phyloP scores from a whole-genome alignment of 2,329 filamentous ascomycete genomes.

The Thelonectria rubi region DNA sequence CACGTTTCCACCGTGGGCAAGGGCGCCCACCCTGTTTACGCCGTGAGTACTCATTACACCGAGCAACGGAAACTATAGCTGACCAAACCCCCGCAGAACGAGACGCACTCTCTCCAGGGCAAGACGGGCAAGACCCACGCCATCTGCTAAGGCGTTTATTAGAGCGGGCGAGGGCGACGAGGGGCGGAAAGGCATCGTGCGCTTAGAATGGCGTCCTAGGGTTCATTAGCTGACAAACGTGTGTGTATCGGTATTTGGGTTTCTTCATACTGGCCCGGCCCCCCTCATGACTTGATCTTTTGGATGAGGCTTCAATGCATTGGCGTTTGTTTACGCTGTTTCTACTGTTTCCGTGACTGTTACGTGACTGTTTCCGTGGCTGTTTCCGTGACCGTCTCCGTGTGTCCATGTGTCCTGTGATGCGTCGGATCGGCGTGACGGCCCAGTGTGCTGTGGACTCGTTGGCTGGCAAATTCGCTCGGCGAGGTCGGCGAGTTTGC shows the following conservation, averaged over 20 bases:
- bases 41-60: conserved; percentile 48
- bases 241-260: conserved; percentile 14
- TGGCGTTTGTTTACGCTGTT: conserved; percentile 3
- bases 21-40: conserved; percentile 57
- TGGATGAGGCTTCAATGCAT: conserved; percentile 23
- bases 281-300: conserved; percentile 28
- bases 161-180: conserved; percentile 6
- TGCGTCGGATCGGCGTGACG: too few species aligned
- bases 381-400: too few species aligned
- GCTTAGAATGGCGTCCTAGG: conserved; percentile 35
- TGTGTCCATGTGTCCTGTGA: too few species aligned
- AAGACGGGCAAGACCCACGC: conserved; percentile 92
- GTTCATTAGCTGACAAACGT: conserved; percentile 18
- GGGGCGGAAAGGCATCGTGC: conserved; percentile 12
- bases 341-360: too few species aligned
- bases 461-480: too few species aligned
- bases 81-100: conserved; percentile 62
- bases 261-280: conserved; percentile 19
- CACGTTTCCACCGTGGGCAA: conserved; percentile 64
- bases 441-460: too few species aligned
- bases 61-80: too few species aligned
- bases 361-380: background rate
- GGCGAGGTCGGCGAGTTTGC: too few species aligned
- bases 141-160: conserved; percentile 69
- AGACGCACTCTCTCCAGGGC: conserved; percentile 87